Base-by-base conservation (phyloP, 805 yeast species). In the Alloascoidea hylecoeti region DNA sequence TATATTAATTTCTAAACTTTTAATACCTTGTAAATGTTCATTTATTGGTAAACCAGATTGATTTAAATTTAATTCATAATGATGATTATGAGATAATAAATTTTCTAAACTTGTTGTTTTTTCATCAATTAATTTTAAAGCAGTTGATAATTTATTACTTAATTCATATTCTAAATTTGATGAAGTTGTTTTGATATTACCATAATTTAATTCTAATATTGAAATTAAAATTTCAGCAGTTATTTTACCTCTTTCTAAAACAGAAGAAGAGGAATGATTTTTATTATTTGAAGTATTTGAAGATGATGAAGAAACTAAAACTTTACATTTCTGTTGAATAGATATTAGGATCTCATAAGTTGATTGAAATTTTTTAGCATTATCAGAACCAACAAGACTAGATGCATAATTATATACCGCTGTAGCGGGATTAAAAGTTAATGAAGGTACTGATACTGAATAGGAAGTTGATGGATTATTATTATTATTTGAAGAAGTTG, bases 321-420 rank as follows among this genome's bases (percentile, higher is more conserved):
- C 30, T n/a, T n/a, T 9, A 23, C 30, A 23, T 9, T 9, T 23
- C n/a, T 23, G 13, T 23, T 23, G 9, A 9, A 23, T 23, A 9
- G 30, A 23, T 9, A 23, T 23, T 23, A 23, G n/a, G n/a, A n/a
- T 23, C 13, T 23, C 30, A 23, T 23, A 23, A 23, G 30, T 23
- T 23, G 30, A 9, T n/a, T 23, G 30, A 23, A 23, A 23, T 23
- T 9, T n/a, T n/a, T 23, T 23, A 9, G 30, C 30, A 9, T 23
- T 23, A n/a, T 23, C 30, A 9, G 30, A 23, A 23, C 30, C 30
- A n/a, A 23, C 30, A 23, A 23, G 30, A n/a, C n/a, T 23, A n/a
- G n/a, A 9, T 9, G 30, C 9, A 23, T 23, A n/a, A 23, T 23
- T 23, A 23, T 23, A 23, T 9, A 23, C 30, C 13, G 9, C 13